These are phyloP conservation scores for Fusarium sp. DNA, from an alignment of 2,329 filamentous ascomycete genomes.

Conservation along the genomic window DNA sequence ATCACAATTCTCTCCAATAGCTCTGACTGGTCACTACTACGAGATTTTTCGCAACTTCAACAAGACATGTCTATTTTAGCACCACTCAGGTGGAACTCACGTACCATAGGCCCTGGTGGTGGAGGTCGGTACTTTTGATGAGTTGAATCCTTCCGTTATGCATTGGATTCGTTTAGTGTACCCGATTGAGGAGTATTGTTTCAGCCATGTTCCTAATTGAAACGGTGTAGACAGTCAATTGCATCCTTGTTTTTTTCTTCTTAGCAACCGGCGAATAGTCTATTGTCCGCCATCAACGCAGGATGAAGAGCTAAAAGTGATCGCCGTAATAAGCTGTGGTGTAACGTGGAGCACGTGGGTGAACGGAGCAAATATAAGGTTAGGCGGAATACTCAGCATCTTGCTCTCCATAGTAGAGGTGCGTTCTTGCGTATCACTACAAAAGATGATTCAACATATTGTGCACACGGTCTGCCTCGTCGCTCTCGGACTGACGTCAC, in stretches of 20 bases:
- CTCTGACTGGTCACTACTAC: not conserved
- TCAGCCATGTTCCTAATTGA: not conserved
- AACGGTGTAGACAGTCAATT: slow-evolving; percentile 2
- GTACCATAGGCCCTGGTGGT: too few relatives aligned
- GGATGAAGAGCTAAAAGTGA: slow-evolving; percentile 17
- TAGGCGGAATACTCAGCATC: not conserved
- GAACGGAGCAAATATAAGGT: not conserved
- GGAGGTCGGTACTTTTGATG: not conserved
- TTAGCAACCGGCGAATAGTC: not conserved
- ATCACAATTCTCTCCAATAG: slow-evolving; percentile 5
- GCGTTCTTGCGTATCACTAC: not conserved
- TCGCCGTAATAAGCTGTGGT: slow-evolving; percentile 5
- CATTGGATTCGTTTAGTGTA: not conserved
- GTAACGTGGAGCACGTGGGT: slow-evolving; percentile 22
- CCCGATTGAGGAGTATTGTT: not conserved
- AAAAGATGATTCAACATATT: not conserved
- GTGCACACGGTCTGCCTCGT: not conserved
- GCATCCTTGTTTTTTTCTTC: slow-evolving; percentile 3
- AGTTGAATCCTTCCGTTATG: slow-evolving; percentile 7
- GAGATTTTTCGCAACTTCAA: too few relatives aligned
- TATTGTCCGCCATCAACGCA: not conserved
- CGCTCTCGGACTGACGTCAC: slow-evolving; percentile 13
- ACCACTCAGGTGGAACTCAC: too few relatives aligned
- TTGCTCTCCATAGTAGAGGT: too few relatives aligned
- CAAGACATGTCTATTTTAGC: not conserved